These are phyloP conservation scores for Paratinospora sagittata DNA, from an alignment of 164 flowering plant genomes.

Conservation along the genomic window DNA sequence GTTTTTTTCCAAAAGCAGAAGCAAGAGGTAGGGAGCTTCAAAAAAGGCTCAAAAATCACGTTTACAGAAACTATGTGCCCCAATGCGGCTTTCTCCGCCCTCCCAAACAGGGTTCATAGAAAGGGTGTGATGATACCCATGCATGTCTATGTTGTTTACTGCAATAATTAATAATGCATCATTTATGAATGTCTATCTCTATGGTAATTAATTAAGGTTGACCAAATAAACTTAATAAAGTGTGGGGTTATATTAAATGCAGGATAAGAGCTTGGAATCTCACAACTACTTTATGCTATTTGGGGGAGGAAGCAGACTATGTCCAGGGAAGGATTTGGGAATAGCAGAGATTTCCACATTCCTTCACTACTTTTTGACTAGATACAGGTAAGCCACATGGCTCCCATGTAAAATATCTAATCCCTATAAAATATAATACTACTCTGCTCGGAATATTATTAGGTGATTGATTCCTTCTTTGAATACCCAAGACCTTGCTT, in stretches of 20 bases:
- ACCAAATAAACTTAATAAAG: background rate
- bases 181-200: no score
- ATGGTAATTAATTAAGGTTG: background rate
- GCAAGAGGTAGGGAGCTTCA: no score
- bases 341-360: conserved; percentile 64
- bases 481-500: background rate
- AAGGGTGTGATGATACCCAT: background rate
- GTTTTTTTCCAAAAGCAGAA: no score
- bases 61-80: no score
- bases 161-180: no score
- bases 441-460: background rate
- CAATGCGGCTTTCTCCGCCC: no score
- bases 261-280: conserved; percentile 62
- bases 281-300: conserved; percentile 54
- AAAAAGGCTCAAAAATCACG: no score
- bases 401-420: background rate
- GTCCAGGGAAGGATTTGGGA: conserved; percentile 94
- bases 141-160: no score
- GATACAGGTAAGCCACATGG: conserved; percentile 49
- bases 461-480: background rate
- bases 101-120: no score
- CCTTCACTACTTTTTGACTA: conserved; percentile 80
- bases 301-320: conserved; percentile 79
- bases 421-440: background rate
- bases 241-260: conserved; percentile 15